Evolutionary conservation across 2,329 filamentous ascomycete genomes (phyloP).

Genomic region (Claviceps cyperi): DNA sequence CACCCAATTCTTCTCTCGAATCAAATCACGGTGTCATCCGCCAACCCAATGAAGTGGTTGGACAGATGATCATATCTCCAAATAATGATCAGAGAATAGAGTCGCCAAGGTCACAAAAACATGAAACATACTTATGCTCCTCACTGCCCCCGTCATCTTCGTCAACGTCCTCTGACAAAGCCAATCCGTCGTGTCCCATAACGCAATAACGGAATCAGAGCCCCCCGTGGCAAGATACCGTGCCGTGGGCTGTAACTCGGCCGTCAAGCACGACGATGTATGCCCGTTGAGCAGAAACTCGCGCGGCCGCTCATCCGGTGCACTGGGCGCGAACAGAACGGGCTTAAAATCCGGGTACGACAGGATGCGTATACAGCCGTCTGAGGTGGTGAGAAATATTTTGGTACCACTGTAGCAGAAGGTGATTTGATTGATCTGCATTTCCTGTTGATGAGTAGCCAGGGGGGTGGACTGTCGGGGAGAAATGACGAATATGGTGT

Average conservation of each 20-base stretch:
- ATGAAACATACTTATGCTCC: slow-evolving; percentile 43
- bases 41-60: no score
- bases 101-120: not conserved
- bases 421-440: slow-evolving; percentile 56
- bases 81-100: not conserved
- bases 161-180: slow-evolving; percentile 59
- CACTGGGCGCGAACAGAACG: slow-evolving; percentile 33
- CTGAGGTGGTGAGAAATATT: slow-evolving; percentile 55
- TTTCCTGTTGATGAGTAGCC: slow-evolving; percentile 42
- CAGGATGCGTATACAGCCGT: slow-evolving; percentile 56
- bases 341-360: slow-evolving; percentile 51
- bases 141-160: slow-evolving; percentile 53
- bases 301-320: slow-evolving; percentile 13
- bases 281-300: slow-evolving; percentile 57
- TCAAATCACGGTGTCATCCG: no score
- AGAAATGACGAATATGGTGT: slow-evolving; percentile 48
- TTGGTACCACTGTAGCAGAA: slow-evolving; percentile 62
- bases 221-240: slow-evolving; percentile 61
- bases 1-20: not conserved
- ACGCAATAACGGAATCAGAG: slow-evolving; percentile 57
- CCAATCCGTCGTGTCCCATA: slow-evolving; percentile 71
- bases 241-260: slow-evolving; percentile 56
- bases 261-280: slow-evolving; percentile 55
- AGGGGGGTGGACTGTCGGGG: slow-evolving; percentile 42
- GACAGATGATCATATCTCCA: not conserved